Evolutionary conservation across 495 filamentous ascomycete genomes (phyloP), one percentile per base, ranked within the genome.

Genomic region (Podospora comata): DNA sequence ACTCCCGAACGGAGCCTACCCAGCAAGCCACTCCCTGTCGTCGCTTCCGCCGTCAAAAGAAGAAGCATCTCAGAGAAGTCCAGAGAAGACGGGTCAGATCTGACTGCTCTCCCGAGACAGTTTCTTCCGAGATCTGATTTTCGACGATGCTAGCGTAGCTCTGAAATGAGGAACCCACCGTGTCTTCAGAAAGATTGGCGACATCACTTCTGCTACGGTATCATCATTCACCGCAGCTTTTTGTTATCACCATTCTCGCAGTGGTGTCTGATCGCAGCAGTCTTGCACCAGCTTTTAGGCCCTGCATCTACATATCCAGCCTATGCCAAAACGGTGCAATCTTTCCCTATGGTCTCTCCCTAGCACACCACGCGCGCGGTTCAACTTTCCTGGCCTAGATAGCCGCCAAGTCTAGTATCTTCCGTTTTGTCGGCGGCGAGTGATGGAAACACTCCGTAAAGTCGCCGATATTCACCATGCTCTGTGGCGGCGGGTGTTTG

Each of bases 1-100:
- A 20, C 23, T 58, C 23, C 55, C 55, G 55, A 58, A 58, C 55
- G 55, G 55, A 58, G 55, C 55, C n/a, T 5, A n/a, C 55, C 55
- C n/a, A 58, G 55, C 55, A 58, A 58, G 55, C 55, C 55, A 58
- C 15, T 15, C 55, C 55, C 23, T 58, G 55, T 26, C 55, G 18
- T 26, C 23, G n/a, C 55, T 26, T 11, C 55, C n/a, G 55, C 55
- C 23, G 55, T 19, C n/a, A 26, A 58, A 58, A 58, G n/a, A 26
- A 58, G n/a, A 58, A 58, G 55, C n/a, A 20, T 26, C 13, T 26
- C 6, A 19, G 55, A 58, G 55, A 58, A 19, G 6, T 58, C 23
- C n/a, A 26, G 18, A 26, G 23, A 58, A 19, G 55, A 19, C 6
- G 23, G 16, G 11, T 19, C 55, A 58, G 55, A 58, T 58, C 55